Percentiles rank a stretch among this genome's conserved stretches.
Evolutionary conservation across 2,329 filamentous ascomycete genomes (phyloP).

Genomic region (Fusarium luffae): DNA sequence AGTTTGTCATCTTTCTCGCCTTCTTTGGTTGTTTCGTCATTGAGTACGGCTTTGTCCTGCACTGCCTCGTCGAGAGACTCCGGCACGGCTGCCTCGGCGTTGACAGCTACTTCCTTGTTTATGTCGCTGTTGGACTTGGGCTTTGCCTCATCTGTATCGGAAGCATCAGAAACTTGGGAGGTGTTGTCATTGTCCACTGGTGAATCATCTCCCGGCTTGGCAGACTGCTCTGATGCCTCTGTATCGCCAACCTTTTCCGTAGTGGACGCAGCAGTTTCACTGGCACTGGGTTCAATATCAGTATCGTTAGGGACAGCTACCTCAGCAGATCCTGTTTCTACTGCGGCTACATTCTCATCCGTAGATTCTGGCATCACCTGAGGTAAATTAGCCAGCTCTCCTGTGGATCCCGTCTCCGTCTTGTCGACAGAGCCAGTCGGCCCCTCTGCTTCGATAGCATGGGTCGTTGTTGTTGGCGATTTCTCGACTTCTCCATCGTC

Average conservation of each 20-base stretch:
- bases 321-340: not conserved
- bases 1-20: slow-evolving; percentile 9
- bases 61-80: slow-evolving; percentile 8
- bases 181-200: slow-evolving; percentile 8
- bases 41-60: not conserved
- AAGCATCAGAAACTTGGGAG: slow-evolving; percentile 1
- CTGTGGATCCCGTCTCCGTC: not conserved
- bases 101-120: not conserved
- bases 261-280: not conserved
- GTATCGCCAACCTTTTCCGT: slow-evolving; percentile 8
- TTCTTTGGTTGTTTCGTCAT: slow-evolving; percentile 9
- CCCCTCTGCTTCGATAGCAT: not conserved
- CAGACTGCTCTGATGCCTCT: slow-evolving; percentile 10
- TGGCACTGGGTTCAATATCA: not conserved
- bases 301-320: not conserved
- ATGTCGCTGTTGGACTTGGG: slow-evolving; percentile 12
- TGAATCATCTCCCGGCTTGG: not conserved
- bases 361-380: slow-evolving; percentile 5
- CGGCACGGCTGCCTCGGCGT: slow-evolving; percentile 1
- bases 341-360: slow-evolving; percentile 7
- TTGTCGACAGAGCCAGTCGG: not conserved
- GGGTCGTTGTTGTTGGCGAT: not conserved
- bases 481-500: not conserved
- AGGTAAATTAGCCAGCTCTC: not conserved
- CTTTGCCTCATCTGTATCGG: slow-evolving; percentile 14